A percentile compares a stretch with the other conserved stretches of the same genome.
Evolutionary conservation across 768 basidiomycete species (phyloP).

Genomic region (Termitomyces bulborhizus): DNA sequence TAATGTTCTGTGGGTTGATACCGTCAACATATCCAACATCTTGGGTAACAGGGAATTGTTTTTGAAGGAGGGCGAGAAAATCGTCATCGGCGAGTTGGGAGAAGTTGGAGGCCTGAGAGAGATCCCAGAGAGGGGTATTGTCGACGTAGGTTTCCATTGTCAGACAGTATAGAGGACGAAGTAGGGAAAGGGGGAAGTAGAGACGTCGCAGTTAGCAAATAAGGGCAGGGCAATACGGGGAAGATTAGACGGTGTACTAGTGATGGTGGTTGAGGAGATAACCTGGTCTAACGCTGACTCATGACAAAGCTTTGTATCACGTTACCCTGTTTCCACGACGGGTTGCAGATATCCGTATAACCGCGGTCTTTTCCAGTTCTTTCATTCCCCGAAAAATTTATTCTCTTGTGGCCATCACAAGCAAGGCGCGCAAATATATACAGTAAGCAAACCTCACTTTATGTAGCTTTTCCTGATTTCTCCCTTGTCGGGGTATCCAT

Average conservation of each 20-base stretch:
- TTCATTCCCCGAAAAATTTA: not conserved
- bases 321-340: slow-evolving; percentile 10
- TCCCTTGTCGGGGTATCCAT: not conserved
- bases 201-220: slow-evolving; percentile 5
- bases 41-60: slow-evolving; percentile 44
- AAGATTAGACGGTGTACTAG: not conserved
- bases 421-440: not conserved
- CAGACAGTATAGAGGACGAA: not conserved
- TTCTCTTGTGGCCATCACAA: not conserved
- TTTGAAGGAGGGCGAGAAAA: slow-evolving; percentile 71
- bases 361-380: slow-evolving; percentile 4
- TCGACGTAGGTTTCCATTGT: slow-evolving; percentile 47
- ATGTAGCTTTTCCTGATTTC: not conserved
- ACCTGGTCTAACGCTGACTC: slow-evolving; percentile 15
- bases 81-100: slow-evolving; percentile 68
- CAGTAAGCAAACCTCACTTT: not conserved
- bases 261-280: slow-evolving; percentile 14
- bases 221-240: not conserved
- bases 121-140: slow-evolving; percentile 59
- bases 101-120: slow-evolving; percentile 51
- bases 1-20: slow-evolving; percentile 57
- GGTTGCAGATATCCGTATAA: slow-evolving; percentile 1
- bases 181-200: not conserved
- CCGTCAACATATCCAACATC: slow-evolving; percentile 27
- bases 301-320: slow-evolving; percentile 13